These are phyloP conservation scores for Collybia sp. DNA, from an alignment of 768 basidiomycete species.

Conservation along the genomic window DNA sequence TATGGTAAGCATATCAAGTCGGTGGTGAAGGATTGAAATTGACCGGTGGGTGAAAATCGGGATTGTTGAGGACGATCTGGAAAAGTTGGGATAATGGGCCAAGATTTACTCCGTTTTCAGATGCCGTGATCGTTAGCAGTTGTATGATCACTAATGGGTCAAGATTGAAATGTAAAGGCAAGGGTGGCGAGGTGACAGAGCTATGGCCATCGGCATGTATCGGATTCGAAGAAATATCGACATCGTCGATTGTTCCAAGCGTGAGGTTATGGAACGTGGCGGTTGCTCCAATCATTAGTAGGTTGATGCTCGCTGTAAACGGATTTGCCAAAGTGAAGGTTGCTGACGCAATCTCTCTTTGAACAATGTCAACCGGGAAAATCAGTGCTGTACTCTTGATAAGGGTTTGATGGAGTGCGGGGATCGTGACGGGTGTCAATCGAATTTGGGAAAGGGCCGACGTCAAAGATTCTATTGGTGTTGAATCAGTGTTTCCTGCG, in stretches of 20 bases:
- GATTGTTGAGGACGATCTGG: conserved; percentile 46
- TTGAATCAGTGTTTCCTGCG: conserved; percentile 48
- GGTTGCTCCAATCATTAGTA: conserved; percentile 48
- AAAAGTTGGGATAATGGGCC: conserved; percentile 55
- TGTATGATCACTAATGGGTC: conserved; percentile 59
- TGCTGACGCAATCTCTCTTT: conserved; percentile 54
- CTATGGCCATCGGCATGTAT: conserved; percentile 57
- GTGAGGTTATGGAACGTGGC: conserved; percentile 52
- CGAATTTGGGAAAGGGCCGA: conserved; percentile 55
- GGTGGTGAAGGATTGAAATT: conserved; percentile 10
- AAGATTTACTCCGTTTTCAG: conserved; percentile 52
- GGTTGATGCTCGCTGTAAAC: conserved; percentile 68
- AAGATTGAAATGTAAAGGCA: conserved; percentile 63
- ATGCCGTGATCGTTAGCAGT: conserved; percentile 44
- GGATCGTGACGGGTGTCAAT: conserved; percentile 58
- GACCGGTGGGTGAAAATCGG: conserved; percentile 48
- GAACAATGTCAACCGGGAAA: conserved; percentile 59
- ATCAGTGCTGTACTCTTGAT: conserved; percentile 50
- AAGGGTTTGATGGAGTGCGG: conserved; percentile 58
- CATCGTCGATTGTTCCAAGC: conserved; percentile 53
- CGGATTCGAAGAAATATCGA: conserved; percentile 51
- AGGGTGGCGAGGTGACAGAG: conserved; percentile 46
- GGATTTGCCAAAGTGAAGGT: conserved; percentile 60
- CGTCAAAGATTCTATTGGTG: conserved; percentile 56
- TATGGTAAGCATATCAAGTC: not conserved